These are phyloP conservation scores for Aspergillus ibericus DNA, from an alignment of 2,329 filamentous ascomycete species.

Conservation along the genomic window DNA sequence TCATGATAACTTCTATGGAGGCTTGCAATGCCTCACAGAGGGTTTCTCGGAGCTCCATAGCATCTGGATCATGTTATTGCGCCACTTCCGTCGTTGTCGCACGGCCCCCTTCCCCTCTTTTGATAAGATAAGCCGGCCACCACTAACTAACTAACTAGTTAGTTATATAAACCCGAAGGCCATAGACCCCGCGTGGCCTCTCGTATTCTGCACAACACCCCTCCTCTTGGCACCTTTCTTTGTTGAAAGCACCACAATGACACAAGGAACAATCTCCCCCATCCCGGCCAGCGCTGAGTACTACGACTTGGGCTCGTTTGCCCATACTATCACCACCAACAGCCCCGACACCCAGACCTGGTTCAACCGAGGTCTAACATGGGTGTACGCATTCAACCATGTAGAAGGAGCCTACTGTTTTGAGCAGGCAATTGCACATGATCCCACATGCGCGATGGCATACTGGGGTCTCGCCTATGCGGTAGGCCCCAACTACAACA, in stretches of 20 bases:
- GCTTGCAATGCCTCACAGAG: no score
- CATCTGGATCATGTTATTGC: no score
- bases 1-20: no score
- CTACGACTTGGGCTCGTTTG: constrained; percentile 61
- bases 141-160: no score
- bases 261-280: constrained; percentile 10
- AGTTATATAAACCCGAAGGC: no score
- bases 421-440: constrained; percentile 42
- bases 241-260: not conserved
- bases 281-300: constrained; percentile 26
- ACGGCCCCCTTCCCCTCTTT: no score
- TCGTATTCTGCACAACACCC: no score
- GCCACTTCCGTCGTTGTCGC: no score
- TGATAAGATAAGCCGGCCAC: no score
- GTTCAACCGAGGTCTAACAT: constrained; percentile 72
- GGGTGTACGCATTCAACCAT: constrained; percentile 76
- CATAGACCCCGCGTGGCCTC: no score
- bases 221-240: no score
- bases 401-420: constrained; percentile 64
- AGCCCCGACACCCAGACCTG: constrained; percentile 59
- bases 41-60: no score
- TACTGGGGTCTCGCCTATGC: constrained; percentile 54
- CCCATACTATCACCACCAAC: constrained; percentile 55
- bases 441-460: constrained; percentile 47
- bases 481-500: constrained; percentile 55